Evolutionary conservation across 768 basidiomycete species (phyloP), one percentile per base, ranked within the genome.

Genomic region (Neoboletus brunneissimus): DNA sequence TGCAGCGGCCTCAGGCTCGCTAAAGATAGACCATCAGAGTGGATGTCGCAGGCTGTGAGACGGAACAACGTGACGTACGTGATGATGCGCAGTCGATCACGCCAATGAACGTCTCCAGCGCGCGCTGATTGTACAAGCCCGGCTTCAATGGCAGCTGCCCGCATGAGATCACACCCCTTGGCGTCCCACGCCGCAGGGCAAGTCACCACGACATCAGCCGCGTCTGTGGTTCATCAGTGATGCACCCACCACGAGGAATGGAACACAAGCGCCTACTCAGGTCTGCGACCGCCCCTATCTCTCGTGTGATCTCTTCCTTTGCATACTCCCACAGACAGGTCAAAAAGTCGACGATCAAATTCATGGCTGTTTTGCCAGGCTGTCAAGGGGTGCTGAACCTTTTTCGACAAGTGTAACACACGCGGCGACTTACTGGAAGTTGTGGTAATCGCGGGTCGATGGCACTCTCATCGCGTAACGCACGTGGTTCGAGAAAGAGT

Each of bases 161-260:
- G 81, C 92, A 94, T 94, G 62, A 92, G 80, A 56, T 87, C 86
- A 64, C 88, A 91, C 0, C 90, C 91, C 59, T 79, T 85, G 1
- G 87, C 90, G 67, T 94, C 91, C 92, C 91, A 94, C 20, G 91
- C 92, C 15, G 92, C 92, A 52, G 92, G 92, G 5, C 93, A 91
- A 3, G 89, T 93, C 54, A 94, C 73, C 79, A 88, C 88, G 6
- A 94, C 89, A 63, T 91, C 88, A 54, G 90, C 91, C 40, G 86
- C 78, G 68, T 90, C 92, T 93, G 63, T 50, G 37, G 38, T 15
- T 52, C 46, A 25, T 59, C 42, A 53, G 58, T 54, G 31, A 54
- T 1, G 15, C 5, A 11, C n/a, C 11, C 40, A 27, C 9, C n/a
- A 34, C 20, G 23, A 54, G 56, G 35, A 34, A 51, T 50, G 15